phyloP scores from a whole-genome alignment of 2,329 filamentous ascomycete species.

The Pseudogymnoascus sp. region DNA sequence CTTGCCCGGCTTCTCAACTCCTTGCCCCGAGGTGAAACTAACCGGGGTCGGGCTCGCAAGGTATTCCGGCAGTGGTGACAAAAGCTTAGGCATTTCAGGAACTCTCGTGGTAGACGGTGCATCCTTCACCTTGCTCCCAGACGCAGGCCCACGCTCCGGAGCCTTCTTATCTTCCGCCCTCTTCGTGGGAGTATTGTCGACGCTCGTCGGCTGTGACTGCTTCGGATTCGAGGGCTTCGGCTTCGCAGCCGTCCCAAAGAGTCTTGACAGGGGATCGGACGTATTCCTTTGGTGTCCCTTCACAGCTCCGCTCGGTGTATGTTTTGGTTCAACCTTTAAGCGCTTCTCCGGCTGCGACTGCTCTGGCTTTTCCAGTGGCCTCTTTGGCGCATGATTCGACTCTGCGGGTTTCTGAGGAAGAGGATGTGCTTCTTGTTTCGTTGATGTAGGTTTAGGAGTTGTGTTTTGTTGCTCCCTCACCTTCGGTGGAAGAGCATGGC shows the following conservation, averaged over 20 bases:
- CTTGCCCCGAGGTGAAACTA: background rate
- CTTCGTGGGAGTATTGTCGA: background rate
- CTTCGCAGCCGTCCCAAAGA: background rate
- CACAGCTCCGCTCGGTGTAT: background rate
- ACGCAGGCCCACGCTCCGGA: background rate
- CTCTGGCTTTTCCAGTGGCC: constrained; percentile 22
- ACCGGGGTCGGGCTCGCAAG: background rate
- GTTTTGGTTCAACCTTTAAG: constrained; percentile 20
- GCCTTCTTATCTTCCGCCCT: background rate
- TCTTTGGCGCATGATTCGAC: constrained; percentile 19
- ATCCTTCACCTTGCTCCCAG: background rate
- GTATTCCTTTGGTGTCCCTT: background rate
- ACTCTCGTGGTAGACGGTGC: background rate
- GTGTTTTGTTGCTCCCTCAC: constrained; percentile 12
- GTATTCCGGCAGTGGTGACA: background rate
- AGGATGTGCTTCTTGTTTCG: constrained; percentile 1
- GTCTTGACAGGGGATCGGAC: background rate
- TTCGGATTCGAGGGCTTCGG: background rate
- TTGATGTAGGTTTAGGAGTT: constrained; percentile 24
- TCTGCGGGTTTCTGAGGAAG: background rate
- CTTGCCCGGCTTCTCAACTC: background rate
- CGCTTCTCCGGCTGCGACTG: constrained; percentile 23
- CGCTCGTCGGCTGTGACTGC: background rate
- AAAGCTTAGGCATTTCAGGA: background rate
- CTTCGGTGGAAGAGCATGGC: constrained; percentile 11